Conservation (phyloP, 495 filamentous ascomycete genomes). For the Penicillium bialowiezense region DNA sequence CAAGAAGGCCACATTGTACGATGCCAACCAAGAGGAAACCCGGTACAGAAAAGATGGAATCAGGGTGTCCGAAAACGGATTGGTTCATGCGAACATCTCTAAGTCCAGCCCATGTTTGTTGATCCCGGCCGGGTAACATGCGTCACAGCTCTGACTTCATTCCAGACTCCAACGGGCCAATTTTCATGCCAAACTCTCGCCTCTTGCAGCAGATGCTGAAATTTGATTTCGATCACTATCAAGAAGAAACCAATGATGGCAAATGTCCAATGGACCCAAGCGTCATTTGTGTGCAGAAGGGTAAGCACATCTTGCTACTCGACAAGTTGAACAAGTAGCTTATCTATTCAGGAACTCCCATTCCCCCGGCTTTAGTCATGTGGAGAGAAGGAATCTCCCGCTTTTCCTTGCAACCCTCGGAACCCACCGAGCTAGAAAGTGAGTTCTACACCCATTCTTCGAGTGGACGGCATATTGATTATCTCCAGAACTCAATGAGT, state of each 20-base stretch:
- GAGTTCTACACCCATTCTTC: not conserved
- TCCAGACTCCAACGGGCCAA: conserved; percentile 7
- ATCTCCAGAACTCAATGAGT: not conserved
- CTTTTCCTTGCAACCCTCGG: conserved; percentile 6
- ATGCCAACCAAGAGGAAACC: conserved; percentile 2
- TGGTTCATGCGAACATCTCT: conserved; percentile 1
- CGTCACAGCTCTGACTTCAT: not conserved
- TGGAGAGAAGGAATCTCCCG: conserved; percentile 4
- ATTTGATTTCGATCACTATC: conserved; percentile 6
- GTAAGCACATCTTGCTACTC: not conserved
- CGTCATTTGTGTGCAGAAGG: conserved; percentile 1
- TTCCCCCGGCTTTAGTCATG: not conserved
- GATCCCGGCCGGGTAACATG: not conserved
- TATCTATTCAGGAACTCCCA: not conserved
- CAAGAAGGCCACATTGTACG: conserved; percentile 4
- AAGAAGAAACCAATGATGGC: not conserved
- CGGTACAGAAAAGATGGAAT: conserved; percentile 5
- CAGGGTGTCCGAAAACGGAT: conserved; percentile 1
- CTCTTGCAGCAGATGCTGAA: conserved; percentile 7
- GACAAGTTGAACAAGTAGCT: not conserved
- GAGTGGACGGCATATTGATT: not conserved
- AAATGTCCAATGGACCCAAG: conserved; percentile 1
- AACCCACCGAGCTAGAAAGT: conserved; percentile 1
- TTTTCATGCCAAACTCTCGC: conserved; percentile 8
- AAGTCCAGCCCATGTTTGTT: conserved; percentile 8